Base-by-base conservation (phyloP, 2,329 filamentous ascomycete genomes). In the Colletotrichum sp. region DNA sequence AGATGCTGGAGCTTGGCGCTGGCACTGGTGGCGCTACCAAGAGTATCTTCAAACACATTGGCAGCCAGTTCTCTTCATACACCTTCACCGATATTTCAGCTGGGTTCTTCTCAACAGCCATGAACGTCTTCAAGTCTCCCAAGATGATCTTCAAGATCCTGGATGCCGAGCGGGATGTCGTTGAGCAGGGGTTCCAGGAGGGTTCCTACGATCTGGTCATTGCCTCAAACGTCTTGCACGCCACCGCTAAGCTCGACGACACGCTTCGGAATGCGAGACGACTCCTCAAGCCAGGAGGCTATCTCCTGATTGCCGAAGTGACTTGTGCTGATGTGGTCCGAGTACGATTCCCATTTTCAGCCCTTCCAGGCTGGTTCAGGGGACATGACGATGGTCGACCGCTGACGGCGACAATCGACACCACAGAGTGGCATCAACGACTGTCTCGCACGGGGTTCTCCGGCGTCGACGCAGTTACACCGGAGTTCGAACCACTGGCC, bases 11-110 rank as follows among this genome's bases (percentile, higher is more conserved):
- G 72, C 79, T 87, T 10, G 87, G 87, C 36, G 87, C 85, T 12
- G 88, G 88, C 1, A 88, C 86, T 3, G 88, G 86, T 2, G 83
- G 83, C 44, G 68, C 15, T 55, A 71, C 49, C 66, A 69, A 65
- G n/a, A 49, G 59, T 18, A 18, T 78, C 68, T 39, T 79, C 70
- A 67, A 75, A 15, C 57, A 72, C 18, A 44, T 78, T 15, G 67
- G 71, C 39, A 67, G 69, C 39, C 59, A 62, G n/a, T 72, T 68
- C 34, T 49, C 60, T 36, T 73, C 65, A 10, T 81, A 81, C 65
- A 78, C 71, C 16, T 82, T 77, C 66, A 81, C 80, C 10, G 80
- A 82, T 49, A 72, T 79, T 15, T 78, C 76, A 10, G 55, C 62
- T 8, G 76, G 76, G 1, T 80, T 78, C 63, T 79, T 81, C 59